Base-by-base conservation (phyloP, 139 green algal species). In the Coelastrella sp. region DNA sequence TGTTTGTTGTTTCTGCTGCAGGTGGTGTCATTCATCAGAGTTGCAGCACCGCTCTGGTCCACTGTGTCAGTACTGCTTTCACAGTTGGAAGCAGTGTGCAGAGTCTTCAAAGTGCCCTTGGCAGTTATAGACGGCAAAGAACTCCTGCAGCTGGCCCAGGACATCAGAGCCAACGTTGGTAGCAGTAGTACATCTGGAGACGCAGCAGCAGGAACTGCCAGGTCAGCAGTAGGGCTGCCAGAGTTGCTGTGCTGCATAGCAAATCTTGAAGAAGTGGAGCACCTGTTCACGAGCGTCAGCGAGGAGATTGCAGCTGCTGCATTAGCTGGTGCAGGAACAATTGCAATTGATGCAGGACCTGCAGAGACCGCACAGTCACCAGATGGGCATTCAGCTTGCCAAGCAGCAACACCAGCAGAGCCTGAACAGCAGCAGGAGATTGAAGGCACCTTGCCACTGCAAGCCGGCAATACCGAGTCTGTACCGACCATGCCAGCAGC, bases 171-270 rank as follows among this genome's bases (percentile, higher is more conserved):
- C 65, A 20, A 54, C 10, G n/a, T 11, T 58, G 19, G 80, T 20
- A 74, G 80, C 20, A 58, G 80, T 22, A 19, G 22, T 22, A 56
- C 19, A 3, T 58, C 23, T 20, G 56, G 17, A 73, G 77, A 80
- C 32, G 32, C 54, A 85, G 3, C 80, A 73, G 47, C 54, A 32
- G 54, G 54, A 85, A 54, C 19, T 56, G 54, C 47, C 4, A 73
- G 20, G 80, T 23, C 74, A 7, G 74, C 74, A n/a, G 80, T 73
- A 7, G 80, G 20, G 3, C 11, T 85, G 8, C 20, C 80, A 17
- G 80, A 85, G 7, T 54, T 85, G 59, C 80, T 85, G 58, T 85
- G 80, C 59, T 85, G 80, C 58, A n/a, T 85, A 58, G 80, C 58
- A 47, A 85, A 85, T 22, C 64, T 85, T 10, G 80, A 85, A n/a